Conservation (phyloP, 305 asterid species). For the Stenogyne calaminthoides region DNA sequence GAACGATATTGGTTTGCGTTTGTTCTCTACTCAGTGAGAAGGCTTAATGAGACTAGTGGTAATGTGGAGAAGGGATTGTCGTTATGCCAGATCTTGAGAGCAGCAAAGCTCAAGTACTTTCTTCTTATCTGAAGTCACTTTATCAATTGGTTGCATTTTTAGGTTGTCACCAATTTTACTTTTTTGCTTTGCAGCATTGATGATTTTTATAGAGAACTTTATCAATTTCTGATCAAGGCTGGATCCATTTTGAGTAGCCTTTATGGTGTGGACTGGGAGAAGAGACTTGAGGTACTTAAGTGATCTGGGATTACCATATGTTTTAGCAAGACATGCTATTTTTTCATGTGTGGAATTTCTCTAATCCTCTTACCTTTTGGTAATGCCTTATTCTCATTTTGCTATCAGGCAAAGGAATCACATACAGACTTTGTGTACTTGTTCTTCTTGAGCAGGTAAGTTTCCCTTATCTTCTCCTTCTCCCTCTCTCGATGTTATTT, state of each 20-base stretch:
- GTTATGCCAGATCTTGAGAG: conserved; percentile 71
- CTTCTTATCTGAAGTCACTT: conserved; percentile 18
- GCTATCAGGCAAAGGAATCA: conserved; percentile 79
- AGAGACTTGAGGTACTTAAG: conserved; percentile 77
- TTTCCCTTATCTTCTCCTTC: conserved; percentile 30
- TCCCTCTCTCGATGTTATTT: conserved; percentile 18
- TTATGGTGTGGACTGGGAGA: conserved; percentile 88
- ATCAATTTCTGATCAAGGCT: conserved; percentile 75
- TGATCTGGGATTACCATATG: conserved; percentile 28
- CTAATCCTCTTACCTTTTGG: background rate
- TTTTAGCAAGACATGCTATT: conserved; percentile 12
- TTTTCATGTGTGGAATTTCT: background rate
- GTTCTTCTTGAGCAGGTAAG: conserved; percentile 88
- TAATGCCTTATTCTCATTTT: conserved; percentile 31
- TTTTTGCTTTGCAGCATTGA: conserved; percentile 52
- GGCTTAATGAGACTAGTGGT: conserved; percentile 51
- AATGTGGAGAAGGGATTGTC: conserved; percentile 51
- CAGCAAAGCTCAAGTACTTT: conserved; percentile 74
- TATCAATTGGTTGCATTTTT: conserved; percentile 13
- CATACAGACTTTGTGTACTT: conserved; percentile 81
- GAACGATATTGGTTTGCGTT: conserved; percentile 90
- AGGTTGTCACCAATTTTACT: conserved; percentile 5
- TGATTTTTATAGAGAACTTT: conserved; percentile 89
- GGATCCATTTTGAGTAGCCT: conserved; percentile 65
- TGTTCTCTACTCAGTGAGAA: conserved; percentile 67